Evolutionary conservation across 306 rosid genomes (phyloP).

Genomic region (Fragaria ananassa): DNA sequence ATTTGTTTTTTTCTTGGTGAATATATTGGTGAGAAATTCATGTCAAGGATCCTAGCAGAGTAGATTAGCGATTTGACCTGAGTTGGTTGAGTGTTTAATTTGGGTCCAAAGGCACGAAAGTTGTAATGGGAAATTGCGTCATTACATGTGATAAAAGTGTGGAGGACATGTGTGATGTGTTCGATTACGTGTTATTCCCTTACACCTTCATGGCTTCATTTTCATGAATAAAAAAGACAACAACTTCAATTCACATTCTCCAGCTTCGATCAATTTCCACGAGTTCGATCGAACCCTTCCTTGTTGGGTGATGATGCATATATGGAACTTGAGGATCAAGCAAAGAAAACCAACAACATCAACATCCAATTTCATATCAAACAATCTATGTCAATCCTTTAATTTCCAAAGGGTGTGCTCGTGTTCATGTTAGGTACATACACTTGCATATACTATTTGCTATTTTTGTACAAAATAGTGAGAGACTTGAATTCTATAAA

Average conservation of each 20-base stretch:
- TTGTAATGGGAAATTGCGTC: slow-evolving; percentile 7
- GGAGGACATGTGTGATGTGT: slow-evolving; percentile 7
- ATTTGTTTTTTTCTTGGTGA: too few species aligned
- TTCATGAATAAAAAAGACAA: background rate
- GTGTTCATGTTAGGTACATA: background rate
- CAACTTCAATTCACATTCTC: background rate
- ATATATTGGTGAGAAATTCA: too few species aligned
- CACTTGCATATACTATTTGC: background rate
- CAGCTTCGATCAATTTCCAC: background rate
- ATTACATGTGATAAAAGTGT: slow-evolving; percentile 2
- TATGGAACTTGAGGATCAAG: background rate
- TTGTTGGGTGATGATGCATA: background rate
- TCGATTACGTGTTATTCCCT: background rate
- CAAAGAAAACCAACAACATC: background rate
- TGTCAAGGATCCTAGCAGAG: background rate
- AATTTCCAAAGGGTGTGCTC: background rate
- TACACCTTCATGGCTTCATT: background rate
- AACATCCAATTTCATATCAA: background rate
- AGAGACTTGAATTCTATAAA: too few species aligned
- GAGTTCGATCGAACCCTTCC: background rate
- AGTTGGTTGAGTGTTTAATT: too few species aligned
- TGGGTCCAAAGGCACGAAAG: background rate
- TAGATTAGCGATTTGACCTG: background rate
- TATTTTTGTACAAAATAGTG: too few species aligned
- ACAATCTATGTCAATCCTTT: background rate